phyloP scores from a whole-genome alignment of 495 filamentous ascomycete species.

The Xylaria palmicola region DNA sequence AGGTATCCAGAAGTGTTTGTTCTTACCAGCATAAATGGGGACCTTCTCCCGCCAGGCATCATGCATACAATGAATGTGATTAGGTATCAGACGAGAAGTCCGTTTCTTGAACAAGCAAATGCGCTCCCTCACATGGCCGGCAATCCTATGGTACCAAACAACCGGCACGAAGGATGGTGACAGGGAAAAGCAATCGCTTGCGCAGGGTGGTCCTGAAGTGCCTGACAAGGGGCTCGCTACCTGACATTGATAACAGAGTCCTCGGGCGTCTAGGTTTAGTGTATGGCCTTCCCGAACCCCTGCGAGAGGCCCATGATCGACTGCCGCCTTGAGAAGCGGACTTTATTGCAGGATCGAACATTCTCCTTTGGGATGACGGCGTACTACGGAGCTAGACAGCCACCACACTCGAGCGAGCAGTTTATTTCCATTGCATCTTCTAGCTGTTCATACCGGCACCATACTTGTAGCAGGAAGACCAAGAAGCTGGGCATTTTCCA shows the following conservation, averaged over 20 bases:
- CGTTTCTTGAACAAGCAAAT: too few relatives aligned
- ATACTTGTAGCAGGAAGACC: not conserved
- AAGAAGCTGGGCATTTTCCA: not conserved
- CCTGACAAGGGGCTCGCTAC: constrained; percentile 7
- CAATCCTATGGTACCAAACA: not conserved
- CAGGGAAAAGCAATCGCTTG: constrained; percentile 1
- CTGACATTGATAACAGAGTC: not conserved
- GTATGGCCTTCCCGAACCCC: not conserved
- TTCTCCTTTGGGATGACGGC: constrained; percentile 2
- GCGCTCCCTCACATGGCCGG: too few relatives aligned
- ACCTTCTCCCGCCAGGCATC: too few relatives aligned
- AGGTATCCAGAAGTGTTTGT: not conserved
- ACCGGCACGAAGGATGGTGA: not conserved
- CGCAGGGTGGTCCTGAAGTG: not conserved
- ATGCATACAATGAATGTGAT: too few relatives aligned
- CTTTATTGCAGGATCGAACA: constrained; percentile 5
- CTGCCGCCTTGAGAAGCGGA: constrained; percentile 10
- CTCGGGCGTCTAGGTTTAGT: constrained; percentile 7
- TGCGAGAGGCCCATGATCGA: constrained; percentile 14
- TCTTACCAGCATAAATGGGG: not conserved
- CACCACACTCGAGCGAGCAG: too few relatives aligned
- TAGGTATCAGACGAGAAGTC: too few relatives aligned
- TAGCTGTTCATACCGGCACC: not conserved
- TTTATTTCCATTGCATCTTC: not conserved
- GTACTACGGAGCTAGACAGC: constrained; percentile 10